phyloP scores from a whole-genome alignment of 2,329 filamentous ascomycete species.

The Alternaria brassicicola region DNA sequence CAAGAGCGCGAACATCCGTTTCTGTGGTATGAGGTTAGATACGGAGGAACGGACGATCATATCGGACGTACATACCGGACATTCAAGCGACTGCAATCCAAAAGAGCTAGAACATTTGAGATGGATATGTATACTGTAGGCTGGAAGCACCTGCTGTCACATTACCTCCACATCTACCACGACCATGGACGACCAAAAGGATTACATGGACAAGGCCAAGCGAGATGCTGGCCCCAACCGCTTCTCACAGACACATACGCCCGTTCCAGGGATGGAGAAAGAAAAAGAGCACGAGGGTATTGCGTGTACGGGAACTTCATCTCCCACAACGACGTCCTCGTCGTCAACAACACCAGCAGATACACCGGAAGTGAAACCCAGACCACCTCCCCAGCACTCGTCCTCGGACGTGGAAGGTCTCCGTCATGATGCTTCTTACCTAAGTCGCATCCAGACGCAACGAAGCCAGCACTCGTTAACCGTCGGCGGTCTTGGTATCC shows the following conservation, averaged over 20 bases:
- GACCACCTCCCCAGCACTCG: conserved; percentile 66
- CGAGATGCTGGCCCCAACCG: conserved; percentile 58
- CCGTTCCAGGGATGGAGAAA: conserved; percentile 47
- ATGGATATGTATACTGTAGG: background rate
- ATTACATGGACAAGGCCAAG: conserved; percentile 61
- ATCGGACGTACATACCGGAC: too few relatives aligned
- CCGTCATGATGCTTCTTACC: conserved; percentile 70
- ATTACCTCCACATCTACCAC: conserved; percentile 20
- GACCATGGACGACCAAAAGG: conserved; percentile 59
- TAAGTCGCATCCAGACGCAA: conserved; percentile 74
- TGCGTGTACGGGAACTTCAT: conserved; percentile 61
- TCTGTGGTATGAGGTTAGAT: too few relatives aligned
- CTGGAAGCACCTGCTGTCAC: background rate
- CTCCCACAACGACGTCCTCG: conserved; percentile 38
- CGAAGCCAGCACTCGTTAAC: conserved; percentile 73
- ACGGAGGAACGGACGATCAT: conserved; percentile 8
- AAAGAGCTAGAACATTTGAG: background rate
- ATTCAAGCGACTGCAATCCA: background rate
- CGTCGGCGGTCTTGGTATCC: conserved; percentile 60
- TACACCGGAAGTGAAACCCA: conserved; percentile 50
- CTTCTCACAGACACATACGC: conserved; percentile 47
- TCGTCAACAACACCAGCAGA: conserved; percentile 56
- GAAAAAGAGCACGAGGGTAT: conserved; percentile 53
- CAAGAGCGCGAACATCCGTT: conserved; percentile 16
- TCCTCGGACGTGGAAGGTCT: conserved; percentile 55